Conservation (phyloP, 169 alveolate species). For the Cyclospora cayetanensis region DNA sequence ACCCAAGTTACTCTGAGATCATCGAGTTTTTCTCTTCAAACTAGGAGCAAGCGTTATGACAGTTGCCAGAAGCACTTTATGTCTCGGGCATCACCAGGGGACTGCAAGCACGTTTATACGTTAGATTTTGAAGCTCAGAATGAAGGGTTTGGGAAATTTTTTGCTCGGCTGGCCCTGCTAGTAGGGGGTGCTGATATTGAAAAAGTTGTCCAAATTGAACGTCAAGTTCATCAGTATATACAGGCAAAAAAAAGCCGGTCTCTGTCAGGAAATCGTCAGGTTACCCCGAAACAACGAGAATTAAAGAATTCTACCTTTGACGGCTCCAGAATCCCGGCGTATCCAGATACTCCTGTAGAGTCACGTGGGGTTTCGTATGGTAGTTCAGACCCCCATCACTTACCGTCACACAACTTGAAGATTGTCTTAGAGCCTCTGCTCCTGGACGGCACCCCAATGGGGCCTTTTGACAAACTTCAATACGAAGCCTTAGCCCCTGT, state of each 20-base stretch:
- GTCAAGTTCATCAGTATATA: slow-evolving; percentile 25
- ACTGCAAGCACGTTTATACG: slow-evolving; percentile 22
- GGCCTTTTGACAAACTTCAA: background rate
- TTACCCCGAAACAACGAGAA: background rate
- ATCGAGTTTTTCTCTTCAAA: too few species aligned
- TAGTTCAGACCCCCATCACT: background rate
- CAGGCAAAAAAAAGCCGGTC: background rate
- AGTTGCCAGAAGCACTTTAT: slow-evolving; percentile 26
- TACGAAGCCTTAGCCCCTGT: background rate
- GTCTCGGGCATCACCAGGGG: slow-evolving; percentile 45
- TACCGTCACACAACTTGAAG: background rate
- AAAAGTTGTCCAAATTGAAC: slow-evolving; percentile 37
- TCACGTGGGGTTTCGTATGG: background rate
- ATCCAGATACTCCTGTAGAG: background rate
- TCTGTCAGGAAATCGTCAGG: background rate
- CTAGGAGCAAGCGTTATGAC: background rate
- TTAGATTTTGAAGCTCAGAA: slow-evolving; percentile 53
- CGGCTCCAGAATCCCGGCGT: background rate
- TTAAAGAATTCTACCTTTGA: background rate
- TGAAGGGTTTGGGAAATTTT: slow-evolving; percentile 35
- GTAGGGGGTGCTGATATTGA: slow-evolving; percentile 61
- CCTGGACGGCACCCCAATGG: background rate
- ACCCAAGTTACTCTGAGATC: too few species aligned
- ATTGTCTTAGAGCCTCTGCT: slow-evolving; percentile 48
- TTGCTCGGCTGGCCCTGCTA: slow-evolving; percentile 54